phyloP scores from a whole-genome alignment of 768 basidiomycete species.

The Zangia roseola region DNA sequence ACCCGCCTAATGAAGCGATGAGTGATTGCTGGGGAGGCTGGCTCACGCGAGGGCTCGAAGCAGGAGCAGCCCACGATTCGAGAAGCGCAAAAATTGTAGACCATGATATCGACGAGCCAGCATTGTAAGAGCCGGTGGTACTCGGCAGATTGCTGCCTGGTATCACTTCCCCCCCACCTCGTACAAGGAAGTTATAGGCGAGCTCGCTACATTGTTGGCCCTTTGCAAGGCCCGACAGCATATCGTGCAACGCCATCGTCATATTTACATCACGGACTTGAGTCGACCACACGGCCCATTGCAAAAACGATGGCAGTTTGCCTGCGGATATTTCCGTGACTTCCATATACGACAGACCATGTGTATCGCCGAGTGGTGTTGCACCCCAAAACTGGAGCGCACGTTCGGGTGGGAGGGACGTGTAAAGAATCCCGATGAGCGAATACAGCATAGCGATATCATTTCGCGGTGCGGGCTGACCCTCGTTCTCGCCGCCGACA shows the following conservation, averaged over 20 bases:
- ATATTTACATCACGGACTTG: conserved; percentile 70
- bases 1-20: conserved; percentile 28
- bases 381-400: conserved; percentile 88
- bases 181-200: conserved; percentile 85
- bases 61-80: conserved; percentile 68
- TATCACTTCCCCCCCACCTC: conserved; percentile 69
- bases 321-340: conserved; percentile 58
- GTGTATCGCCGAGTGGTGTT: conserved; percentile 42
- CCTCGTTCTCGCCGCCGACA: conserved; percentile 41
- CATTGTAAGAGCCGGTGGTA: conserved; percentile 35
- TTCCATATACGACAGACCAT: conserved; percentile 53
- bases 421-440: conserved; percentile 80
- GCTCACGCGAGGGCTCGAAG: conserved; percentile 45
- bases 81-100: conserved; percentile 68
- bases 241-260: conserved; percentile 82
- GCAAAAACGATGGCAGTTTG: conserved; percentile 72
- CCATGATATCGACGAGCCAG: conserved; percentile 73
- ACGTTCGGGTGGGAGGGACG: conserved; percentile 67
- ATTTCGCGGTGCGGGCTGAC: conserved; percentile 60
- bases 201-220: conserved; percentile 84
- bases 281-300: conserved; percentile 89
- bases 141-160: conserved; percentile 53
- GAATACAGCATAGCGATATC: conserved; percentile 84
- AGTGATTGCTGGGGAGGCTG: conserved; percentile 45
- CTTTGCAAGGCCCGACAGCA: conserved; percentile 81